Evolutionary conservation across 768 basidiomycete genomes (phyloP), one percentile per base, ranked within the genome.

Genomic region (Pisolithus tinctorius): DNA sequence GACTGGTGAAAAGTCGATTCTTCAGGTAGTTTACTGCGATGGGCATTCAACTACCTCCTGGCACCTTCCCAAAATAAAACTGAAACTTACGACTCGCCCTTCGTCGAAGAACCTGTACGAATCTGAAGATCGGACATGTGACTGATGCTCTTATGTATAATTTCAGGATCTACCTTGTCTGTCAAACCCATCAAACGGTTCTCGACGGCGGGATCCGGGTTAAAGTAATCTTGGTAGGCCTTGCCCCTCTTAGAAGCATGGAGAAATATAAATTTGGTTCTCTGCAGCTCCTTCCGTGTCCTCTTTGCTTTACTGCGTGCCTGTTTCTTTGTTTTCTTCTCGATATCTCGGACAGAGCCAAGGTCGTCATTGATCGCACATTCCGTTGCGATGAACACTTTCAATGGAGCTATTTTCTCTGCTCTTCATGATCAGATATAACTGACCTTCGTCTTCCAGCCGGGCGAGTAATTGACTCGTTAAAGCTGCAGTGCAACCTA

Each of bases 211-310:
- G 71, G 71, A 51, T 78, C 73, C 34, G 84, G 81, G 51, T 80
- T 73, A 68, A 91, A 91, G 60, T 89, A 88, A 59, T 88, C 78
- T 34, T 67, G 59, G 63, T 88, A 90, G 49, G 67, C 73, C 41
- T 69, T 53, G 9, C 72, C 73, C 40, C 66, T 64, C 45, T 74
- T 70, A 36, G 75, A 73, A 9, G 72, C 63, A 37, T 63, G 67
- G 50, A 84, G 75, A 64, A 88, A 87, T 11, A 74, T 63, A 55
- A 82, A 88, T 61, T 70, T 74, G 20, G 75, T 61, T 58, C 80
- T 83, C 51, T 82, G 80, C 23, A 80, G 56, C 44, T 76, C 78
- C 56, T 77, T 82, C 27, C 73, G 73, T 11, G 60, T 59, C 58
- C 71, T 66, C 67, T 67, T 58, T 36, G 71, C 65, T 59, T 74